phyloP scores from a whole-genome alignment of 1,284 basidiomycete genomes.

The Gomphus bonarii region DNA sequence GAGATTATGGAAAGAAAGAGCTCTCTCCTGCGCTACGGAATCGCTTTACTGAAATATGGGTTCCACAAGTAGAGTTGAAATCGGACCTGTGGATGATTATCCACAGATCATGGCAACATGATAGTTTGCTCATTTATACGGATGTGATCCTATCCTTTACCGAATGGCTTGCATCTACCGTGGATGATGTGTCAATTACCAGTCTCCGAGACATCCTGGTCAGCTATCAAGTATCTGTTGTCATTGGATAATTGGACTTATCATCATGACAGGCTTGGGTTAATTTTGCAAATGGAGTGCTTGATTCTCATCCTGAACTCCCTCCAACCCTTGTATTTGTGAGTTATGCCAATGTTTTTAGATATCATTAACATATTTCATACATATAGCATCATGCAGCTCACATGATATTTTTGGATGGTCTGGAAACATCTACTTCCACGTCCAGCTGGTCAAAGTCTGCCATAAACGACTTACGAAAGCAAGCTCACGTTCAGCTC shows the following conservation, averaged over 20 bases:
- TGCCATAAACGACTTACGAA: constrained; percentile 37
- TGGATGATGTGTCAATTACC: constrained; percentile 60
- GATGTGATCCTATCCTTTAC: constrained; percentile 68
- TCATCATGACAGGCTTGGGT: constrained; percentile 71
- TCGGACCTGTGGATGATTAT: constrained; percentile 78
- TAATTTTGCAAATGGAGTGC: constrained; percentile 68
- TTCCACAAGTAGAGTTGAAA: constrained; percentile 75
- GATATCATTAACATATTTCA: not conserved
- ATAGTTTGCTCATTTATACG: constrained; percentile 51
- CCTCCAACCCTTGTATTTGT: constrained; percentile 57
- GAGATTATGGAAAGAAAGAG: constrained; percentile 99
- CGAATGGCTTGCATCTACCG: constrained; percentile 64
- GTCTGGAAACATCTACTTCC: constrained; percentile 52
- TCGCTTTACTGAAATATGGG: constrained; percentile 99
- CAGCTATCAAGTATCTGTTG: constrained; percentile 21
- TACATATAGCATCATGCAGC: constrained; percentile 75
- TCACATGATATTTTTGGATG: constrained; percentile 80
- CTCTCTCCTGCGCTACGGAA: constrained; percentile 94
- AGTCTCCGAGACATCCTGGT: constrained; percentile 88
- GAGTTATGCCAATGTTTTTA: constrained; percentile 26
- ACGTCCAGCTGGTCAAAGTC: constrained; percentile 20
- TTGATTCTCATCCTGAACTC: constrained; percentile 29
- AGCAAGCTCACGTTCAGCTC: constrained; percentile 37
- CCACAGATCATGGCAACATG: constrained; percentile 56
- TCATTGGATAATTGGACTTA: constrained; percentile 12